Base-by-base conservation (phyloP, 257 asterid species). In the Capsicum pubescens region DNA sequence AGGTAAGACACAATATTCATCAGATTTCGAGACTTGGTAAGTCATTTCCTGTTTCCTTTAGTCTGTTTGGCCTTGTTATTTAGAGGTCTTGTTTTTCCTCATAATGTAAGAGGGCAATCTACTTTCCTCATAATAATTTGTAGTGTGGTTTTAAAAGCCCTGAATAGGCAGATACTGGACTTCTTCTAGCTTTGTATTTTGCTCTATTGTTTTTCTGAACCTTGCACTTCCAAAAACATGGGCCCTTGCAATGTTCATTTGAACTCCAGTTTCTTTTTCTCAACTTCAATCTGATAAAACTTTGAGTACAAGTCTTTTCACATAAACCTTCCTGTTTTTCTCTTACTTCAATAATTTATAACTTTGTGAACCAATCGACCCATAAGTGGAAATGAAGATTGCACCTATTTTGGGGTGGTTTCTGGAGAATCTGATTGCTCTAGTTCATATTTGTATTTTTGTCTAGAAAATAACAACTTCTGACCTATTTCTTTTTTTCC, bases 401-500 rank as follows among this genome's bases (percentile, higher is more conserved):
- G 54, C 78, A 17, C 56, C 78, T 69, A 69, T 54, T 69, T 17
- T 69, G 54, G 32, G 55, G 76, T 15, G 76, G 54, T 44, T 68
- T 68, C 77, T 39, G 39, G 57, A 44, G 9, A 71, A 46, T 71
- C 36, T 71, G 79, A 50, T 71, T 46, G 8, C 17, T 71, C 36
- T 71, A 17, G 39, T 71, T 71, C 58, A n/a, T 71, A 48, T n/a
- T 72, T 58, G 17, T 46, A 72, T 10, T 19, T 74, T 50, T 48
- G 42, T 52, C 44, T 74, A 12, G 3, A 12, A 7, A 74, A 74
- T 11, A 12, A 48, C 79, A 71, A 8, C 42, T 74, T 26, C 32
- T 26, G 60, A 50, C 60, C 80, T 74, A 74, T 50, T 21, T 74
- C n/a, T 74, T 74, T 19, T 50, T 72, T 61, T 74, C 55, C 56